A percentile compares a stretch with the other conserved stretches of the same genome.
phyloP scores from a whole-genome alignment of 2,329 filamentous ascomycete species.

The Metarhizium album region DNA sequence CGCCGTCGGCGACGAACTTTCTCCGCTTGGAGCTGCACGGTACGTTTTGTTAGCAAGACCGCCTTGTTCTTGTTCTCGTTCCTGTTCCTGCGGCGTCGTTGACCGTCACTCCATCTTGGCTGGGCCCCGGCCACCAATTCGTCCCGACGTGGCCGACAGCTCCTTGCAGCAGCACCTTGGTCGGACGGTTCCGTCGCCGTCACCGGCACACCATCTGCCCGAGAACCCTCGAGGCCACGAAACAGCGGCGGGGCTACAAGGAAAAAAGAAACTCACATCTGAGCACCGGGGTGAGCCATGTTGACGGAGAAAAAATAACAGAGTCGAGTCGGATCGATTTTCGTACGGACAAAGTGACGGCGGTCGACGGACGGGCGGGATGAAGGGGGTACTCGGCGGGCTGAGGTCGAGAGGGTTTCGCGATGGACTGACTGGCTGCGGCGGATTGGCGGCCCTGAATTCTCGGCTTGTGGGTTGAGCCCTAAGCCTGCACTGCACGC shows the following conservation, averaged over 20 bases:
- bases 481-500: slow-evolving; percentile 14
- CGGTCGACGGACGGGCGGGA: slow-evolving; percentile 9
- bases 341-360: slow-evolving; percentile 22
- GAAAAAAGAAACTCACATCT: slow-evolving; percentile 43
- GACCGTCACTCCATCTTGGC: too few species aligned
- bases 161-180: neutral
- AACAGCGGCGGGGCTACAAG: neutral
- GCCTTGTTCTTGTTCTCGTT: too few species aligned
- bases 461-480: slow-evolving; percentile 21
- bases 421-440: slow-evolving; percentile 5
- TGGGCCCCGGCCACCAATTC: too few species aligned
- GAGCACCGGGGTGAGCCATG: slow-evolving; percentile 51
- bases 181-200: neutral
- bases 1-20: slow-evolving; percentile 96
- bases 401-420: slow-evolving; percentile 7
- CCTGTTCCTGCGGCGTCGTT: too few species aligned
- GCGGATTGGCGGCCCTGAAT: slow-evolving; percentile 7
- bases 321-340: too few species aligned
- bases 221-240: neutral
- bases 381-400: slow-evolving; percentile 5
- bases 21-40: slow-evolving; percentile 68
- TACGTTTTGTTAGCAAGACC: slow-evolving; percentile 1
- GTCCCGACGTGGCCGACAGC: too few species aligned
- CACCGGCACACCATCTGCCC: neutral
- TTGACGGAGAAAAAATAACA: slow-evolving; percentile 16